Base-by-base conservation (phyloP, 192 early-diverging fungal genomes). In the Umbelopsis ramanniana region DNA sequence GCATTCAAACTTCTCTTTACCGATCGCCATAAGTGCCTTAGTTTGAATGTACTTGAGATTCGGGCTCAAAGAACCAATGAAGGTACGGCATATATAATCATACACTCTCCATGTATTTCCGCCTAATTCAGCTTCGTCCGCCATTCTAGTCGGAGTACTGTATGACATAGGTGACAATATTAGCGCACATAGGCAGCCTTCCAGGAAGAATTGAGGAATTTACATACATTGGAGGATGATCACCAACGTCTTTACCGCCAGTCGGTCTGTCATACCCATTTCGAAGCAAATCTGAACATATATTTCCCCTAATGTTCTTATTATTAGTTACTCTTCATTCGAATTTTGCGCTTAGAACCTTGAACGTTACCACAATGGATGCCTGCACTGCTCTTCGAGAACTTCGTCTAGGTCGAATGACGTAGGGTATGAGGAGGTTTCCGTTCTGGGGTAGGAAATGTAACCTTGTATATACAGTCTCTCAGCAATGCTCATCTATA, bases 401-500 rank as follows among this genome's bases (percentile, higher is more conserved):
- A 83, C 84, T 19, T 40, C 26, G 45, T 74, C 24, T 8, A 86
- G 46, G 72, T 86, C 84, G 74, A 88, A 86, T 24, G 71, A 82
- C 29, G 67, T 29, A 5, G 84, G 77, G 70, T 87, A 86, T 52
- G 70, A 46, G 14, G 80, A 73, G 7, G 84, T 86, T 74, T 86
- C 84, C 8, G 84, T 86, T 21, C 84, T 82, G 26, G 84, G 84
- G 77, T 86, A 86, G 21, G 82, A 84, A 19, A 86, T 85, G 35
- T 83, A 86, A 14, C 84, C 84, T 73, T 80, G 77, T 6, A 66
- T 83, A 72, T 84, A 84, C n/a, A 84, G 74, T 46, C 82, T 72
- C 43, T 84, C 83, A 2, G 83, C 82, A 22, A 80, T 76, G n/a
- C 63, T 53, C 83, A 84, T 84, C 83, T 82, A 50, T 17, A 21